A percentile compares a stretch with the other conserved stretches of the same genome.
phyloP scores from a whole-genome alignment of 2,329 filamentous ascomycete species.

The Rhytidhysteron rufulum region DNA sequence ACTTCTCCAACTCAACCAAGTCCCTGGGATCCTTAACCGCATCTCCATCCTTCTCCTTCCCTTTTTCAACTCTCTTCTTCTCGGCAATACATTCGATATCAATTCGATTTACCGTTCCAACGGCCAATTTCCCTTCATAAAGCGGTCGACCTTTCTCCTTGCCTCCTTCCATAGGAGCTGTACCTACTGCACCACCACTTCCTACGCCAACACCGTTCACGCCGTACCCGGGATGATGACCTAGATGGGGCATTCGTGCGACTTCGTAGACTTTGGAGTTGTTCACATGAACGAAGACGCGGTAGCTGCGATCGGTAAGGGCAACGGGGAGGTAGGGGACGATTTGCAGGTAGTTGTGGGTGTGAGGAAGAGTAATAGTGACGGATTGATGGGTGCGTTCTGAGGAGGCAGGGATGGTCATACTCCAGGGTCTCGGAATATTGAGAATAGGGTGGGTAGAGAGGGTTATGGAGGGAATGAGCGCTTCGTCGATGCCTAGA shows the following conservation, averaged over 20 bases:
- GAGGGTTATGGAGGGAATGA: constrained; percentile 64
- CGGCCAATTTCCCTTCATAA: constrained; percentile 69
- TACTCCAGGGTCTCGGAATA: constrained; percentile 57
- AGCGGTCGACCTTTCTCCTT: constrained; percentile 57
- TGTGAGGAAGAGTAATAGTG: constrained; percentile 65
- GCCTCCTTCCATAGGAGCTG: constrained; percentile 17
- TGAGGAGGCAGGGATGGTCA: constrained; percentile 63
- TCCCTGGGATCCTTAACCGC: constrained; percentile 29
- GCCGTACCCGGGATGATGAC: too few species aligned
- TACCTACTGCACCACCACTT: constrained; percentile 13
- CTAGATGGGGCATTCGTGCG: constrained; percentile 53
- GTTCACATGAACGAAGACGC: constrained; percentile 71
- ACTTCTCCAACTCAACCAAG: constrained; percentile 72
- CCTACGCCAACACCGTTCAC: constrained; percentile 4
- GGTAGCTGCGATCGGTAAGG: constrained; percentile 67
- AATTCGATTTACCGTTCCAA: constrained; percentile 68
- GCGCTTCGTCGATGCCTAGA: constrained; percentile 53
- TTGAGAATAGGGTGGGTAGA: constrained; percentile 65
- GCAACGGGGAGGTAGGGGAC: constrained; percentile 61
- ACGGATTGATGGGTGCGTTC: constrained; percentile 67
- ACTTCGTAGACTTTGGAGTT: constrained; percentile 58
- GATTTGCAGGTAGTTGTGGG: constrained; percentile 69
- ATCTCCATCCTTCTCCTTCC: constrained; percentile 15
- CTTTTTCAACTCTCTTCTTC: constrained; percentile 49
- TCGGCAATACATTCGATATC: constrained; percentile 75